Conservation (phyloP, 2,329 filamentous ascomycete species). For the Escovopsis sp. region DNA sequence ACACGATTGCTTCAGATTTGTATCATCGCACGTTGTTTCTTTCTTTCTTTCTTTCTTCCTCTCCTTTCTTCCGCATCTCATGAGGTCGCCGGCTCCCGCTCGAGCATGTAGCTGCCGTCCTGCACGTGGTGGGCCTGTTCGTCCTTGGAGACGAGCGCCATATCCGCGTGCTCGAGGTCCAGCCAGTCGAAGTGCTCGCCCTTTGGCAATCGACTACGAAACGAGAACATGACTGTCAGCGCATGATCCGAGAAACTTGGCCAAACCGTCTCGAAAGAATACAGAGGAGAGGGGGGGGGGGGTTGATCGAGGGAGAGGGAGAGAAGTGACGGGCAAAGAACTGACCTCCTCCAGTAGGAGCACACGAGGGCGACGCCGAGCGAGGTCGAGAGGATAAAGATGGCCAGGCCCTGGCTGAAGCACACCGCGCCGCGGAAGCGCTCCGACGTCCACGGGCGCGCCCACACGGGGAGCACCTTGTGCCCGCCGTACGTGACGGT, state of each 20-base stretch:
- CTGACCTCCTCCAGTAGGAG: slow-evolving; percentile 8
- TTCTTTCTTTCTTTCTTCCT: too few relatives aligned
- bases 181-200: not conserved
- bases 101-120: too few relatives aligned
- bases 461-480: slow-evolving; percentile 4
- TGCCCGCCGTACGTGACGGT: slow-evolving; percentile 2
- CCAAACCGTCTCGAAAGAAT: not conserved
- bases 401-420: slow-evolving; percentile 7
- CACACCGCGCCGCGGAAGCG: not conserved
- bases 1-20: not conserved
- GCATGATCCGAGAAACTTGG: not conserved
- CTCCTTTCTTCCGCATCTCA: too few relatives aligned
- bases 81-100: too few relatives aligned
- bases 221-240: not conserved
- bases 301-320: not conserved
- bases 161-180: slow-evolving; percentile 1
- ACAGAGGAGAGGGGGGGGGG: not conserved
- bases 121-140: too few relatives aligned
- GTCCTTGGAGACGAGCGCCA: not conserved
- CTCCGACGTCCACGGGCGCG: not conserved
- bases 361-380: slow-evolving; percentile 7
- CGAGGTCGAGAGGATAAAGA: slow-evolving; percentile 7
- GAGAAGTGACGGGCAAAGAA: not conserved
- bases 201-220: not conserved
- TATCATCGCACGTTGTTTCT: too few relatives aligned